phyloP scores from a whole-genome alignment of 2,329 filamentous ascomycete species.

The Aspergillus sp. region DNA sequence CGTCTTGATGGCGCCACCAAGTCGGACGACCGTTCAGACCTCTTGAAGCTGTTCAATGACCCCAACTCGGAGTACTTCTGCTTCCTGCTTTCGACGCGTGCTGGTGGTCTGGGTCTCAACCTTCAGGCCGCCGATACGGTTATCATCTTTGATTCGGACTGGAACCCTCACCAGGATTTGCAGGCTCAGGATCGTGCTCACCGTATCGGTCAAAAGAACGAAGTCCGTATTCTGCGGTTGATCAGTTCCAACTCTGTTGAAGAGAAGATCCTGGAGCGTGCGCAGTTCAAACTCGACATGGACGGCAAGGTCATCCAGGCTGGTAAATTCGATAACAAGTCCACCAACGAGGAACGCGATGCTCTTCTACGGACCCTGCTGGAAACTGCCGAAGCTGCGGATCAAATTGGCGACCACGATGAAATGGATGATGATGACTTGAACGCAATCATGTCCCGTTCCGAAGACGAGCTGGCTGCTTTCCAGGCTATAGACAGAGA shows the following conservation, averaged over 20 bases:
- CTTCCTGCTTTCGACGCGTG: constrained; percentile 96
- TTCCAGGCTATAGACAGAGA: constrained; percentile 84
- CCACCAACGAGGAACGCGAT: constrained; percentile 95
- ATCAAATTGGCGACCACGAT: constrained; percentile 74
- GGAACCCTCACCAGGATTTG: constrained; percentile 98
- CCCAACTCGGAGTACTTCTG: constrained; percentile 91
- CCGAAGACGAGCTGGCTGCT: constrained; percentile 64
- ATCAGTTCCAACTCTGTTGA: constrained; percentile 97
- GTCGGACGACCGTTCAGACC: constrained; percentile 89
- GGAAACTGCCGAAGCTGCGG: constrained; percentile 65
- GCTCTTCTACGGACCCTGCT: constrained; percentile 90
- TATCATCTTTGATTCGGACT: constrained; percentile 99
- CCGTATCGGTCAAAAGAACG: constrained; percentile 99
- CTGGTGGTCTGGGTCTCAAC: constrained; percentile 94
- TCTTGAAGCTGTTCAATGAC: constrained; percentile 82
- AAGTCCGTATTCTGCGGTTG: constrained; percentile 89
- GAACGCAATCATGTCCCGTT: constrained; percentile 88
- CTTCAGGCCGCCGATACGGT: constrained; percentile 96
- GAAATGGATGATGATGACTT: constrained; percentile 99
- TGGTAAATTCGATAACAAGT: constrained; percentile 99
- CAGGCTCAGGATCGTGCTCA: constrained; percentile 99
- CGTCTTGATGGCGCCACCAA: constrained; percentile 96
- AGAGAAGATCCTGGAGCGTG: constrained; percentile 95
- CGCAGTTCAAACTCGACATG: constrained; percentile 97
- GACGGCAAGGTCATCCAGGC: constrained; percentile 99